phyloP scores from a whole-genome alignment of 129 eudicot species.

The Erigeron canadensis region DNA sequence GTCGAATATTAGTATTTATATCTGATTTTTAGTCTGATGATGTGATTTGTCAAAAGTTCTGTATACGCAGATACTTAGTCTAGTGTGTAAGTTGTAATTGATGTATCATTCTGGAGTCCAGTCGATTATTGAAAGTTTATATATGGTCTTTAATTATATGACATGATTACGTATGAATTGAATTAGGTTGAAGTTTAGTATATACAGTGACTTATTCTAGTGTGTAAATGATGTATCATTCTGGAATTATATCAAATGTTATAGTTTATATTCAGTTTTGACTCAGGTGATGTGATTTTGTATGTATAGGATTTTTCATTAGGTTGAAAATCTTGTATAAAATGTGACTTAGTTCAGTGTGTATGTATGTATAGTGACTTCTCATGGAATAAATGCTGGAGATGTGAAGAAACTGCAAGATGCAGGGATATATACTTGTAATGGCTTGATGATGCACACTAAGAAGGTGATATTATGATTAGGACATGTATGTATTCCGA shows the following conservation, averaged over 20 bases:
- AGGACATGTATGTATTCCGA: conserved; percentile 34
- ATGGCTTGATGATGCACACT: conserved; percentile 99
- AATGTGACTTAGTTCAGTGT: conserved; percentile 9
- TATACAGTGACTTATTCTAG: neutral
- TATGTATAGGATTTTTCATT: conserved; percentile 6
- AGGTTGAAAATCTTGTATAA: neutral
- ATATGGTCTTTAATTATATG: no score
- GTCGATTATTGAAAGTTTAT: no score
- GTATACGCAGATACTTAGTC: no score
- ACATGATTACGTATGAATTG: no score
- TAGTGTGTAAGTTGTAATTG: no score
- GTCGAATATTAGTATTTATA: neutral
- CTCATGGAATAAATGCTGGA: conserved; percentile 98
- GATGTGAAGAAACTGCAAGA: conserved; percentile 99
- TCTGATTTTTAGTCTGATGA: conserved; percentile 7
- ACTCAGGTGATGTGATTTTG: conserved; percentile 11
- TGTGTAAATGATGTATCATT: neutral
- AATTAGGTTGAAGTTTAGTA: no score
- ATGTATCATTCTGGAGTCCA: no score
- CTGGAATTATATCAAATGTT: neutral
- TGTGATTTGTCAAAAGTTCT: neutral
- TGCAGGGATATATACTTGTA: conserved; percentile 96
- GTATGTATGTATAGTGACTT: conserved; percentile 53
- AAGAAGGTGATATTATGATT: conserved; percentile 69
- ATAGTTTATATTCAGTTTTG: conserved; percentile 6